Evolutionary conservation across 2,329 filamentous ascomycete species (phyloP).

Genomic region (Aspergillus intermedius): DNA sequence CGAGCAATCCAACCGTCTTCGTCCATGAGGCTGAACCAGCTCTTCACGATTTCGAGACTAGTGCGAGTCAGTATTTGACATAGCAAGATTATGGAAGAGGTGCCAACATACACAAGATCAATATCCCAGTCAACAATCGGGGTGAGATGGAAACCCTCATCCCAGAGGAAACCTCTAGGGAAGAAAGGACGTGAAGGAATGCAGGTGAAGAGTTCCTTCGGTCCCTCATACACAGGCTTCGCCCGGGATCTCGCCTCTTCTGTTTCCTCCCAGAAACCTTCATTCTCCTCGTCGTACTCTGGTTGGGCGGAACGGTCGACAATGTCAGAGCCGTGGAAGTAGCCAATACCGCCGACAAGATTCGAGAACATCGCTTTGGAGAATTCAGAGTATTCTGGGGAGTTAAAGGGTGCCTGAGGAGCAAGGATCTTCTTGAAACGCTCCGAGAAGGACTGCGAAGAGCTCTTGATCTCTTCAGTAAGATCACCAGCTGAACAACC

Average conservation of each 20-base stretch:
- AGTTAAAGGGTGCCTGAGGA: slow-evolving; percentile 68
- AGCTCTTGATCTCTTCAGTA: slow-evolving; percentile 60
- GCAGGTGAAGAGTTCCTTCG: slow-evolving; percentile 82
- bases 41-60: slow-evolving; percentile 74
- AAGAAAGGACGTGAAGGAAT: slow-evolving; percentile 94
- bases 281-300: slow-evolving; percentile 91
- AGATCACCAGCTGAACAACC: slow-evolving; percentile 51
- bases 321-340: slow-evolving; percentile 82
- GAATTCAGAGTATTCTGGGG: slow-evolving; percentile 68
- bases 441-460: slow-evolving; percentile 63
- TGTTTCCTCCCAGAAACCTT: slow-evolving; percentile 91
- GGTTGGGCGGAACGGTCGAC: slow-evolving; percentile 87
- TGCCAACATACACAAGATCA: slow-evolving; percentile 59
- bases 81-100: not conserved
- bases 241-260: slow-evolving; percentile 68
- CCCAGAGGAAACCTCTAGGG: slow-evolving; percentile 93
- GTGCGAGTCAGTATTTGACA: slow-evolving; percentile 11
- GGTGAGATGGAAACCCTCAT: slow-evolving; percentile 91
- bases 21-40: slow-evolving; percentile 95
- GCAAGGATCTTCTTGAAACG: slow-evolving; percentile 68
- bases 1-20: slow-evolving; percentile 96
- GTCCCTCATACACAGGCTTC: slow-evolving; percentile 65
- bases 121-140: slow-evolving; percentile 92
- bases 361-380: slow-evolving; percentile 91
- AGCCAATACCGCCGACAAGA: slow-evolving; percentile 85